phyloP scores from a whole-genome alignment of 1,284 basidiomycete genomes.

The Xerocomus amazonicus region DNA sequence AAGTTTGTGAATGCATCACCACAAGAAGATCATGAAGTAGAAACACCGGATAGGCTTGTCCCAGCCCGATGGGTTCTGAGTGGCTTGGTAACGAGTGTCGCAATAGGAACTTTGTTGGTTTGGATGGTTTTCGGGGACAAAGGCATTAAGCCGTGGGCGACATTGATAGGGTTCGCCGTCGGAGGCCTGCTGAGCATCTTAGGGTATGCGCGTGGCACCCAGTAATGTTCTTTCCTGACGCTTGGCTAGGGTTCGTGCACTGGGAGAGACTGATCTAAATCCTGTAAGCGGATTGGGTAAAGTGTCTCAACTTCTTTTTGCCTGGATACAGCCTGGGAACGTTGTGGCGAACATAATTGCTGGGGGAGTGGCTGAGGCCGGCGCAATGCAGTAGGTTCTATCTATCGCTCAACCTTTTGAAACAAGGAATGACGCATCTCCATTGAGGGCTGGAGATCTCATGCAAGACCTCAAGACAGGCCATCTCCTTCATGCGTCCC shows the following conservation, averaged over 20 bases:
- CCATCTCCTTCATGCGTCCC: slow-evolving; percentile 82
- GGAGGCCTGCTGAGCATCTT: slow-evolving; percentile 85
- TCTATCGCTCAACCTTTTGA: background rate
- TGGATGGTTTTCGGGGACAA: slow-evolving; percentile 86
- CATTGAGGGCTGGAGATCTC: slow-evolving; percentile 82
- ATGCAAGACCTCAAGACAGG: slow-evolving; percentile 99
- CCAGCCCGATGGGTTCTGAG: slow-evolving; percentile 74
- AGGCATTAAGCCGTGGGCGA: slow-evolving; percentile 94
- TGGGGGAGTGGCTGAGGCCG: slow-evolving; percentile 94
- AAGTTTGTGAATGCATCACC: slow-evolving; percentile 15
- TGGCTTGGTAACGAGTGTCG: slow-evolving; percentile 64
- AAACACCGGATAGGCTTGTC: slow-evolving; percentile 79
- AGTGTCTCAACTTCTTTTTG: slow-evolving; percentile 91
- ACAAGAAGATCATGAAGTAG: slow-evolving; percentile 65
- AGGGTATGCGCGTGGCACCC: slow-evolving; percentile 53
- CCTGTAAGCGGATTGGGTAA: slow-evolving; percentile 94
- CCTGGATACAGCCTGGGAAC: slow-evolving; percentile 91
- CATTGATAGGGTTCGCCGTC: slow-evolving; percentile 77
- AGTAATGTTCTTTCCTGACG: slow-evolving; percentile 11
- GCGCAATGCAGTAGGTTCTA: slow-evolving; percentile 79
- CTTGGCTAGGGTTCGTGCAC: slow-evolving; percentile 68
- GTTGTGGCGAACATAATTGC: slow-evolving; percentile 96
- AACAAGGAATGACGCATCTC: slow-evolving; percentile 1
- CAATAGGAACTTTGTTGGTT: slow-evolving; percentile 74
- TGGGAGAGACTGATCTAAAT: slow-evolving; percentile 92